A percentile compares a stretch with the other conserved stretches of the same genome.
phyloP scores from a whole-genome alignment of 768 basidiomycete genomes.

The Leccinum variicolor region DNA sequence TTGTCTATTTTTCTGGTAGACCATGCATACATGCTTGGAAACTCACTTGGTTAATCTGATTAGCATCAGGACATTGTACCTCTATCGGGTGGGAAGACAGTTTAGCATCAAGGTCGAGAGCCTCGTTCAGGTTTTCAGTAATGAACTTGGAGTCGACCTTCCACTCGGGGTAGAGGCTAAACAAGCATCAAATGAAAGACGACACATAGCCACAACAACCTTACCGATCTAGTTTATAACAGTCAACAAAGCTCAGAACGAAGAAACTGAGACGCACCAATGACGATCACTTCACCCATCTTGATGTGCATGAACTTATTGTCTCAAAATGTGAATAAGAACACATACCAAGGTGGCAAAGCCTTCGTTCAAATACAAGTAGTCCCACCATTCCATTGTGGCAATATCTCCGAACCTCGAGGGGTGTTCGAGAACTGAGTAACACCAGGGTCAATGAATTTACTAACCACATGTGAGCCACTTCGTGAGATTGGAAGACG shows the following conservation, averaged over 20 bases:
- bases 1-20: background rate
- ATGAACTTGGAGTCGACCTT: constrained; percentile 80
- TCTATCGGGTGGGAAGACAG: constrained; percentile 91
- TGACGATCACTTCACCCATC: constrained; percentile 88
- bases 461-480: constrained; percentile 75
- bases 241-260: constrained; percentile 7
- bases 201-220: constrained; percentile 8
- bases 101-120: constrained; percentile 80
- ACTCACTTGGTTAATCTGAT: constrained; percentile 71
- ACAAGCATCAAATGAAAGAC: constrained; percentile 1
- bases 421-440: constrained; percentile 9
- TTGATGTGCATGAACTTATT: constrained; percentile 24
- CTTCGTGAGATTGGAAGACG: constrained; percentile 78
- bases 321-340: background rate
- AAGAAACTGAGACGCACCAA: constrained; percentile 44
- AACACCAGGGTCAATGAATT: background rate
- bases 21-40: background rate
- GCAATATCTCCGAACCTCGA: constrained; percentile 86
- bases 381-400: constrained; percentile 93
- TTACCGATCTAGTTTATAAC: constrained; percentile 49
- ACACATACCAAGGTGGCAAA: constrained; percentile 74
- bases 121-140: constrained; percentile 68
- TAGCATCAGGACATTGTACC: constrained; percentile 84
- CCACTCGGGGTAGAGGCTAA: constrained; percentile 82
- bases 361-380: constrained; percentile 84